Conservation (phyloP, 768 basidiomycete genomes). For the Pulveroboletus sp. region DNA sequence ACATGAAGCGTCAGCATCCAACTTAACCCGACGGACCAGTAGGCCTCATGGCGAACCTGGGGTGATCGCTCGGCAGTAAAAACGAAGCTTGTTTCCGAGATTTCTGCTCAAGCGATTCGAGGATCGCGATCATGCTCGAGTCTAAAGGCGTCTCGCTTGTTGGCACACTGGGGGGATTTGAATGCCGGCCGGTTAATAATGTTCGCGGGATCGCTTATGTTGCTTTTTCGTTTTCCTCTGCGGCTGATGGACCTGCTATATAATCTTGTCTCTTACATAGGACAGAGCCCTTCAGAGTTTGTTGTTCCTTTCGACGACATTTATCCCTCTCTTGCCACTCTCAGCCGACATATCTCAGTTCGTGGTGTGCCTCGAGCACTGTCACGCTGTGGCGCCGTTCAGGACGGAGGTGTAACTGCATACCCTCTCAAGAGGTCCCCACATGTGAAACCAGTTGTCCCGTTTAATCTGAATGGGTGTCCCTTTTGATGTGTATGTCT, state of each 20-base stretch:
- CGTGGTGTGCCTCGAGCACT: constrained; percentile 5
- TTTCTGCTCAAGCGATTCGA: constrained; percentile 26
- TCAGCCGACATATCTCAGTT: constrained; percentile 6
- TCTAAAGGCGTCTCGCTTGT: constrained; percentile 26
- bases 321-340: not conserved
- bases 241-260: not conserved
- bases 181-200: constrained; percentile 28
- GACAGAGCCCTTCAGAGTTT: not conserved
- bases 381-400: constrained; percentile 15
- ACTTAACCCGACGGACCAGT: not conserved
- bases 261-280: not conserved
- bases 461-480: too few species aligned
- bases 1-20: too few species aligned
- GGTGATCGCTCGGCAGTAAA: constrained; percentile 24
- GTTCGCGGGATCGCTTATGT: constrained; percentile 32
- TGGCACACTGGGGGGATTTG: constrained; percentile 5
- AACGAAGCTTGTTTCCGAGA: constrained; percentile 19
- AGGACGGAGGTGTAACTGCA: constrained; percentile 1
- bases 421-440: not conserved
- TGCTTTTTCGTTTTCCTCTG: not conserved
- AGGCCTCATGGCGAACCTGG: constrained; percentile 2
- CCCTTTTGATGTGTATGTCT: constrained; percentile 1
- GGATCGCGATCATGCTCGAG: constrained; percentile 28
- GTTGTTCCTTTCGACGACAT: constrained; percentile 2
- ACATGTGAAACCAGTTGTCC: not conserved